These are phyloP conservation scores for Tolypocladium ophioglossoides DNA, from an alignment of 2,329 filamentous ascomycete genomes.

Conservation along the genomic window DNA sequence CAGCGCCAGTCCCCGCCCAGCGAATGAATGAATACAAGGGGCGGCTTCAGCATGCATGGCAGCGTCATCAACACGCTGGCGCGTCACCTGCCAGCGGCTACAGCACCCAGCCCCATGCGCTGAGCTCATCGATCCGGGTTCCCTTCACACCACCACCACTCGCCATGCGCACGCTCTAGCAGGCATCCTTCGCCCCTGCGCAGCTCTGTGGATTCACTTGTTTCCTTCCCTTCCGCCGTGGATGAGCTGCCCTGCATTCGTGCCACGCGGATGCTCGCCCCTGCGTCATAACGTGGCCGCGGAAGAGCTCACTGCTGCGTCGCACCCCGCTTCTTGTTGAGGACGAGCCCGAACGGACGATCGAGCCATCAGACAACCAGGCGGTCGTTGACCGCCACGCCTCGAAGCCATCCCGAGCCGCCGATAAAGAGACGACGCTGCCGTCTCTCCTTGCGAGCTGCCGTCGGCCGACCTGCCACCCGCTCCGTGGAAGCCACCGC, in stretches of 20 bases:
- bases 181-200: not conserved
- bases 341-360: not conserved
- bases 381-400: not conserved
- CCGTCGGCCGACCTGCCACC: not conserved
- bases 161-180: not conserved
- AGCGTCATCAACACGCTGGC: too few relatives aligned
- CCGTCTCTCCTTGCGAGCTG: not conserved
- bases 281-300: not conserved
- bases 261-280: not conserved
- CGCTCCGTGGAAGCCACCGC: not conserved
- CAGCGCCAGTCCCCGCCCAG: not conserved
- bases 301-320: not conserved
- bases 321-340: not conserved
- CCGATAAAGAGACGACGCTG: not conserved
- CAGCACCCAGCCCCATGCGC: not conserved
- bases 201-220: not conserved
- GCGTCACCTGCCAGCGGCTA: too few relatives aligned
- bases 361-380: not conserved
- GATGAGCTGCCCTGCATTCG: not conserved
- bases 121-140: not conserved
- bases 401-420: not conserved
- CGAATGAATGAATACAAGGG: not conserved
- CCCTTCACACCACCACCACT: not conserved
- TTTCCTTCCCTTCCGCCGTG: not conserved
- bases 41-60: too few relatives aligned